Evolutionary conservation across 495 filamentous ascomycete genomes (phyloP), one percentile per base, ranked within the genome.

Genomic region (Tuber microsphaerosporum): DNA sequence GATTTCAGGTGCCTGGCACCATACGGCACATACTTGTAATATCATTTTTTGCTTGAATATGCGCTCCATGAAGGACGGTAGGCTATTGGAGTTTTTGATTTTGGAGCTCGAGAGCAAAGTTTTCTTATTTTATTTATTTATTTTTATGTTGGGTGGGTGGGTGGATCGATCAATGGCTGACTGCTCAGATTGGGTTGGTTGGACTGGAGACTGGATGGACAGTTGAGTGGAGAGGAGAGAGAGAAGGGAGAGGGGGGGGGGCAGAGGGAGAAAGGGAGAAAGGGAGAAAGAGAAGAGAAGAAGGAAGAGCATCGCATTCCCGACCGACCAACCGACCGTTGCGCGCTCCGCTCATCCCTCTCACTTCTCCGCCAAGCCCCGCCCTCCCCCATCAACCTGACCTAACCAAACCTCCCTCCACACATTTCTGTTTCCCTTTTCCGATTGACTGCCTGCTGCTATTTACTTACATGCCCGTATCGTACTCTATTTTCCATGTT

Each of bases 81-180:
- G 44, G 31, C 42, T 8, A 5, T 37, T 73, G 45, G 26, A 10
- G 9, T 61, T 26, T 44, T 39, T 22, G 43, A 10, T 22, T 37
- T 48, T 61, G 31, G 37, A 61, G 46, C 37, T 48, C 19, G 45
- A 22, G 72, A 42, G 61, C 26, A n/a, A 65, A n/a, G 56, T 41
- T 71, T 71, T 72, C n/a, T n/a, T n/a, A n/a, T 46, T 56, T 51
- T 73, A 8, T 39, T 73, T n/a, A n/a, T 51, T 51, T 16, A 19
- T 65, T 42, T 65, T 2, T 2, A 6, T 17, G n/a, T 51, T 22
- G 43, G 20, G 26, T 37, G 37, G 34, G 31, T 46, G 44, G 46
- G 34, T 22, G 22, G 44, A 34, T 44, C 19, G 61, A 51, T 51
- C 7, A 61, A 39, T 51, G 71, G 20, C 12, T 56, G 10, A 26